phyloP scores from a whole-genome alignment of 129 eudicot species.

The Artemisia tridentata region DNA sequence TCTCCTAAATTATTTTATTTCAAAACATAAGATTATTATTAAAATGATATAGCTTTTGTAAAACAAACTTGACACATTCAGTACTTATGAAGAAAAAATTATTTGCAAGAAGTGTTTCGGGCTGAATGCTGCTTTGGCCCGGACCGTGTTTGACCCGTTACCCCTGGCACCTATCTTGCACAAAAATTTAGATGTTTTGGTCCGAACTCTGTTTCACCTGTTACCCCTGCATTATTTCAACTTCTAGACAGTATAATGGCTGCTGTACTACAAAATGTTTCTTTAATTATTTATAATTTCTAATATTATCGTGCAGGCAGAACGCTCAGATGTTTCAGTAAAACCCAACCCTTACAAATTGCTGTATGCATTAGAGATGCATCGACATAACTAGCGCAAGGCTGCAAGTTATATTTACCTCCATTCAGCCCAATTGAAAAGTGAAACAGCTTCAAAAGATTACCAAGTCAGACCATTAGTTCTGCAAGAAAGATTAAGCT shows the following conservation, averaged over 20 bases:
- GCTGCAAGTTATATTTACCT: constrained; percentile 84
- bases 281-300: neutral
- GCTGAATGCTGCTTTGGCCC: neutral
- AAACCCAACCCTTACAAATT: constrained; percentile 84
- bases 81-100: neutral
- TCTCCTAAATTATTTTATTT: neutral
- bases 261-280: neutral
- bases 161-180: no score
- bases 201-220: neutral
- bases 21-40: neutral
- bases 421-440: constrained; percentile 60
- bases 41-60: neutral
- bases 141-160: neutral
- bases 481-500: constrained; percentile 87
- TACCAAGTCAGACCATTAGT: constrained; percentile 50
- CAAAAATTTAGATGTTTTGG: no score
- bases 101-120: neutral
- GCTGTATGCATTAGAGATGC: constrained; percentile 88
- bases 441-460: constrained; percentile 61
- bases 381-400: constrained; percentile 89
- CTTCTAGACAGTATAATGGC: neutral
- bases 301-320: constrained; percentile 55
- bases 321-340: constrained; percentile 72
- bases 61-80: neutral
- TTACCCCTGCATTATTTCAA: neutral